Conservation (phyloP, 2,329 filamentous ascomycete genomes). For the Penicillium sp. region DNA sequence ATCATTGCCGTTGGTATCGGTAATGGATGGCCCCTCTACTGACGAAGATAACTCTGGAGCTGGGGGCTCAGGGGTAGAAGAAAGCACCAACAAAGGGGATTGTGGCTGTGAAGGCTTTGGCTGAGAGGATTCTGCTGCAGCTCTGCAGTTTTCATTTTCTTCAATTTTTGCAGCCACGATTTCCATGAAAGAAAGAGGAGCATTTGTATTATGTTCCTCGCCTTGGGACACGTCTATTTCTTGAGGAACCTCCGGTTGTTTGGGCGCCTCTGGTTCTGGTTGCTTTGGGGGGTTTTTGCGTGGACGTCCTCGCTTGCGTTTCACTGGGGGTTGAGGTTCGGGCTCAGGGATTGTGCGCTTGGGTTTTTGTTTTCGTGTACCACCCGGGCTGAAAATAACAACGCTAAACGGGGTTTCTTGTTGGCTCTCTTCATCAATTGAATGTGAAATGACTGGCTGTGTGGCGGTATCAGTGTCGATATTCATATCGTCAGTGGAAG, state of each 20-base stretch:
- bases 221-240: not conserved
- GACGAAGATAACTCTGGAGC: not conserved
- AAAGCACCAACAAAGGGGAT: not conserved
- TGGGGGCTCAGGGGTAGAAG: not conserved
- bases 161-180: not conserved
- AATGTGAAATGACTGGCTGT: not conserved
- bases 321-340: conserved; percentile 14
- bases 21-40: not conserved
- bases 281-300: not conserved
- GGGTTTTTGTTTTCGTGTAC: not conserved
- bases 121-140: not conserved
- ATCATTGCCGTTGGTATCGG: not conserved
- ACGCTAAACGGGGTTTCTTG: conserved; percentile 9
- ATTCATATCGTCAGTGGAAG: not conserved
- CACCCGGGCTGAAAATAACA: conserved; percentile 12
- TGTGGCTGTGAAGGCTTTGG: not conserved
- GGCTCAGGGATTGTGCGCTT: conserved; percentile 16
- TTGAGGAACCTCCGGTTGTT: not conserved
- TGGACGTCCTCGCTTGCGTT: conserved; percentile 16
- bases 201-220: not conserved
- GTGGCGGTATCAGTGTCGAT: not conserved
- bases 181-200: not conserved
- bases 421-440: not conserved
- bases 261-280: not conserved
- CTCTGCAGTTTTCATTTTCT: not conserved